Percentiles rank a stretch among this genome's conserved stretches.
phyloP scores from a whole-genome alignment of 345 rosid genomes.

The Eucalyptus decipiens region DNA sequence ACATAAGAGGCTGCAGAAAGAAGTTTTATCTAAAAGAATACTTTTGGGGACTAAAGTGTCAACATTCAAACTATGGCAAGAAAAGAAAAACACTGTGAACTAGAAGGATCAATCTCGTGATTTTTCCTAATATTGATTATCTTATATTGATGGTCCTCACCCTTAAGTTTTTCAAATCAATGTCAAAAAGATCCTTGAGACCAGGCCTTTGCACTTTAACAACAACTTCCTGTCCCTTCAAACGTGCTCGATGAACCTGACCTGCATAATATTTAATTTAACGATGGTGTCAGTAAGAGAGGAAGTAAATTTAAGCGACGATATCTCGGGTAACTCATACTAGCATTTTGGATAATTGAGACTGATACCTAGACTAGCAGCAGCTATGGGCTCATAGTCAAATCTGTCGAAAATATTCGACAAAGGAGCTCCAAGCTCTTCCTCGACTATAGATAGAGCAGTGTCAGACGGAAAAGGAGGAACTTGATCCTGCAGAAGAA shows the following conservation, averaged over 20 bases:
- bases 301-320: background rate
- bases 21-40: background rate
- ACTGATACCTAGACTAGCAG: slow-evolving; percentile 92
- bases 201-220: slow-evolving; percentile 98
- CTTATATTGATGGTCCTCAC: slow-evolving; percentile 20
- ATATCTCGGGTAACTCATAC: background rate
- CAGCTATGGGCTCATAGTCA: slow-evolving; percentile 94
- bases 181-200: slow-evolving; percentile 89
- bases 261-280: slow-evolving; percentile 28
- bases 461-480: slow-evolving; percentile 97
- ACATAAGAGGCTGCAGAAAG: background rate
- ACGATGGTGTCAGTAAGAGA: background rate
- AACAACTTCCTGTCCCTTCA: slow-evolving; percentile 88
- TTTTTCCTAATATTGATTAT: background rate
- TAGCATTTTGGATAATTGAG: background rate
- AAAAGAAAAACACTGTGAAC: background rate
- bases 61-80: background rate
- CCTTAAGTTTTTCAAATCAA: slow-evolving; percentile 94
- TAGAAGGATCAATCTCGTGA: background rate
- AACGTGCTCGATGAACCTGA: slow-evolving; percentile 90
- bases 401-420: slow-evolving; percentile 60
- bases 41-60: background rate
- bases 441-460: slow-evolving; percentile 72
- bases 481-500: slow-evolving; percentile 79
- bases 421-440: slow-evolving; percentile 84